Evolutionary conservation across 139 green algal genomes (phyloP), one percentile per base, ranked within the genome.

Genomic region (Ostreobium quekettii): DNA sequence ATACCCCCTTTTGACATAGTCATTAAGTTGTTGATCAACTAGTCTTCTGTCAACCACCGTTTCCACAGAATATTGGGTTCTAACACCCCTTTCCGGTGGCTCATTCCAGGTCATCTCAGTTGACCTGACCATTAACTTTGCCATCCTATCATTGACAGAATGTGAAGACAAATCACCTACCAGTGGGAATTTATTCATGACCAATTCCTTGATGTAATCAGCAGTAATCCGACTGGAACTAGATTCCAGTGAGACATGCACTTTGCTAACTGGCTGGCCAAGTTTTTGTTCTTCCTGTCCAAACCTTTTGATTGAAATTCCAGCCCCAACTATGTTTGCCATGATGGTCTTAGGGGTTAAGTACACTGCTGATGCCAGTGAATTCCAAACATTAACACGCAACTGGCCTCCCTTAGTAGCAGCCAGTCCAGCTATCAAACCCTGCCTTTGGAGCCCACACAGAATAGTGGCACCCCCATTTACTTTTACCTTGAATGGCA

Each of bases 401-500:
- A 62, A 11, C 53, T 36, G 29, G 8, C 53, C 53, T 32, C 53
- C 15, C 33, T n/a, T 35, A 11, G 53, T 62, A 7, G 33, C 19
- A 36, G n/a, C 53, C 15, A 11, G 7, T 7, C 53, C 53, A 24
- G 11, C 15, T 35, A 62, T 29, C n/a, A 62, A 62, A 29, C 53
- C 53, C 7, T 62, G 15, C 29, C 53, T 24, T 29, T n/a, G n/a
- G n/a, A 62, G 53, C 7, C 19, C 19, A 35, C 7, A 15, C 19
- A n/a, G 15, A 11, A 62, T 26, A 11, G 19, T 62, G 15, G 33
- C 53, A 11, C 11, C 53, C n/a, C 53, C 53, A 62, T 62, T 26
- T 15, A 62, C 29, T 62, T 62, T 26, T 36, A 62, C 33, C n/a
- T 62, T 62, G n/a, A 62, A 11, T 11, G 53, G 53, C n/a, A 62